Evolutionary conservation across 169 alveolate species (phyloP), one percentile per base, ranked within the genome.

Genomic region (Eimeria sp.): DNA sequence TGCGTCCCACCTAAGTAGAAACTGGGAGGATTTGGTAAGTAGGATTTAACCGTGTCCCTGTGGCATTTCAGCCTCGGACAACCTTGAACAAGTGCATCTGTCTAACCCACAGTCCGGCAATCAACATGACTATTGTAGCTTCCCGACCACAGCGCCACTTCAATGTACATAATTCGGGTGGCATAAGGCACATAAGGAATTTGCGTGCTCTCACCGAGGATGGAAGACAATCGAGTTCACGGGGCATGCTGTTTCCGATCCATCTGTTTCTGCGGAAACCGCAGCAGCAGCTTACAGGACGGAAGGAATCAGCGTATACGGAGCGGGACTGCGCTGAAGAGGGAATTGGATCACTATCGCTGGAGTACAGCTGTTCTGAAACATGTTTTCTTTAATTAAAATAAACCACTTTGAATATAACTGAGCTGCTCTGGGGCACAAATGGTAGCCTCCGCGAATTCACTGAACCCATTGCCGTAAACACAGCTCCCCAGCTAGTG

Each of bases 211-310:
- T 89, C 95, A 98, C 86, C 96, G 97, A 13, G 97, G 98, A 89
- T 99, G 99, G 96, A 99, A 99, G 54, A 98, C 98, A 51, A 98
- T 97, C 78, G 98, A 97, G 95, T 99, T 98, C 54, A 99, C 99
- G 45, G 99, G 96, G 95, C 97, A 99, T 93, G 97, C 98, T n/a
- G 95, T 82, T 49, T 97, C 98, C 58, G 97, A 75, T 11, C 97
- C 98, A 34, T 88, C 61, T 4, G 96, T 40, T 49, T 97, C 95
- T 92, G 94, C 95, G 65, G 57, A 78, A 27, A 30, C 0, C 76
- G 61, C 93, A 86, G 45, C 61, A 20, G 20, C 16, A 40, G 63
- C 40, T 5, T 57, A 27, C 82, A 86, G 78, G 5, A 54, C 27
- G 80, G 22, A 70, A n/a, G 80, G 22, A 70, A 25, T 34, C 11